These are phyloP conservation scores for Rhododendron kiyosumense DNA, from an alignment of 148 eudicot genomes.

Conservation along the genomic window DNA sequence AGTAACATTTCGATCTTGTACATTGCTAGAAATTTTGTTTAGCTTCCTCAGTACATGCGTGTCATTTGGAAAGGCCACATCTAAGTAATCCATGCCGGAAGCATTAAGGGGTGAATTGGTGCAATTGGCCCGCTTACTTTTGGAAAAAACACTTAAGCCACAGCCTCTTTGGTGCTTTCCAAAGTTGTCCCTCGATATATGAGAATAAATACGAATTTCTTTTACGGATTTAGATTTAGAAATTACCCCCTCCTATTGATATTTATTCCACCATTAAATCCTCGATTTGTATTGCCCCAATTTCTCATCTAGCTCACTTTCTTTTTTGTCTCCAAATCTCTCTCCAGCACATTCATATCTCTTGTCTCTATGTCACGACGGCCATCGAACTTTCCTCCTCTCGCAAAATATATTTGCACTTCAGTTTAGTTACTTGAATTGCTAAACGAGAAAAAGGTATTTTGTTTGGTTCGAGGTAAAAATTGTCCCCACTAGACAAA, in stretches of 20 bases:
- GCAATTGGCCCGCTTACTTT: not conserved
- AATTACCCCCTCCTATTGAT: not conserved
- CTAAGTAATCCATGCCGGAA: too few species aligned
- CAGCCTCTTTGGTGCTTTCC: not conserved
- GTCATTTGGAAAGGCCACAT: too few species aligned
- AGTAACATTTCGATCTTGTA: too few species aligned
- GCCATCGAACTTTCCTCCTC: not conserved
- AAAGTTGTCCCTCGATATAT: not conserved
- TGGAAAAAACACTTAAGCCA: not conserved
- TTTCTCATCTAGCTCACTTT: not conserved
- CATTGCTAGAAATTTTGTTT: too few species aligned
- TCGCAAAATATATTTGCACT: not conserved
- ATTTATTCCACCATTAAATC: too few species aligned
- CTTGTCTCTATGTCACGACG: not conserved
- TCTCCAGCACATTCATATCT: not conserved
- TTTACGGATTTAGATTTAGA: not conserved
- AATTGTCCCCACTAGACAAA: not conserved
- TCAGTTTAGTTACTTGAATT: not conserved
- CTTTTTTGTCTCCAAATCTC: not conserved
- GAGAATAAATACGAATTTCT: not conserved
- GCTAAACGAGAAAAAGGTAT: not conserved
- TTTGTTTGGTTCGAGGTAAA: not conserved
- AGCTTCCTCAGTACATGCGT: too few species aligned
- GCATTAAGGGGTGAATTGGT: too few species aligned
- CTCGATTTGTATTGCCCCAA: not conserved